phyloP scores from a whole-genome alignment of 176 grass and related monocot genomes.

The Hordeum vulgare region MorexV3_pseudomolecules_assembly NC_058522.1:429295413-429295912 shows the following conservation, averaged over 20 bases:
- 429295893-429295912: conserved; percentile 45
- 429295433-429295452: not conserved
- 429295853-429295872: conserved; percentile 68
- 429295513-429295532: not conserved
- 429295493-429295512: not conserved
- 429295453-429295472: not conserved
- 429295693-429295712: not conserved
- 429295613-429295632: not conserved
- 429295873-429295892: conserved; percentile 38
- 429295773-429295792: not conserved
- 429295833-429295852: conserved; percentile 17
- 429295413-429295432: not conserved
- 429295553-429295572: not conserved
- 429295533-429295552: not conserved
- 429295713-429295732: not conserved
- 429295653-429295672: not conserved
- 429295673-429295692: not conserved
- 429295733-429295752: not conserved
- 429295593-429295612: not conserved
- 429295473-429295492: not conserved
- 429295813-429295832: not conserved
- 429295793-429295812: not conserved
- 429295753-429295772: not conserved
- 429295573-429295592: not conserved
- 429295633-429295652: not conserved